Conservation (phyloP, 495 filamentous ascomycete species). For the Podospora sp. region DNA sequence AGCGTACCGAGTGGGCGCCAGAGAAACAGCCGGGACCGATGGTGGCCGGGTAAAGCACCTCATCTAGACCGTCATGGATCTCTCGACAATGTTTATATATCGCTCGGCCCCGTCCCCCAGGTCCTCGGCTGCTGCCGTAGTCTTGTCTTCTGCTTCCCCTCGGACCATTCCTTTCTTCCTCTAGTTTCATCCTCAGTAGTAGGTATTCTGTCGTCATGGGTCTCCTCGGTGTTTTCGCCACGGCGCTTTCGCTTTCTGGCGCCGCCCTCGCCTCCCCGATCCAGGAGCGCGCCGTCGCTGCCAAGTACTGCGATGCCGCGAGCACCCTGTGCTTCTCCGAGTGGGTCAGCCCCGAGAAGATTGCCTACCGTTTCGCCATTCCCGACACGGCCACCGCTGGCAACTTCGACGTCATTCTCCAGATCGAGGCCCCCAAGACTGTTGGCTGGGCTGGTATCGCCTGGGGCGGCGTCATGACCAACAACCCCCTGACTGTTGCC, state of each 20-base stretch:
- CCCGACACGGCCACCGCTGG: constrained; percentile 39
- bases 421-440: constrained; percentile 41
- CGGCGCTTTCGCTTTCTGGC: constrained; percentile 30
- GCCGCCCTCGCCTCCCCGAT: constrained; percentile 25
- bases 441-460: constrained; percentile 45
- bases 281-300: constrained; percentile 22
- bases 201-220: constrained; percentile 29
- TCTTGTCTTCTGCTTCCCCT: background rate
- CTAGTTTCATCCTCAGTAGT: background rate
- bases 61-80: constrained; percentile 13
- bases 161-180: background rate
- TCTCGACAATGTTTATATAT: constrained; percentile 17
- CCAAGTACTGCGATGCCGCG: constrained; percentile 38
- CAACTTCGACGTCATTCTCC: constrained; percentile 40
- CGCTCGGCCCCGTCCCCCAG: background rate
- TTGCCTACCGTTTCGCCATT: constrained; percentile 44
- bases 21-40: constrained; percentile 21
- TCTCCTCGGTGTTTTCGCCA: constrained; percentile 32
- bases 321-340: constrained; percentile 44
- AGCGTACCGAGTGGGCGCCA: background rate
- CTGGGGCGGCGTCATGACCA: constrained; percentile 45
- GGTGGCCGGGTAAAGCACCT: constrained; percentile 24
- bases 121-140: background rate
- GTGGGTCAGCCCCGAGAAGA: constrained; percentile 34
- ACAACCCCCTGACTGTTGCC: constrained; percentile 44